Evolutionary conservation across 225 moss, liverwort and hornwort species (phyloP).

Genomic region (Climacium dendroides): DNA sequence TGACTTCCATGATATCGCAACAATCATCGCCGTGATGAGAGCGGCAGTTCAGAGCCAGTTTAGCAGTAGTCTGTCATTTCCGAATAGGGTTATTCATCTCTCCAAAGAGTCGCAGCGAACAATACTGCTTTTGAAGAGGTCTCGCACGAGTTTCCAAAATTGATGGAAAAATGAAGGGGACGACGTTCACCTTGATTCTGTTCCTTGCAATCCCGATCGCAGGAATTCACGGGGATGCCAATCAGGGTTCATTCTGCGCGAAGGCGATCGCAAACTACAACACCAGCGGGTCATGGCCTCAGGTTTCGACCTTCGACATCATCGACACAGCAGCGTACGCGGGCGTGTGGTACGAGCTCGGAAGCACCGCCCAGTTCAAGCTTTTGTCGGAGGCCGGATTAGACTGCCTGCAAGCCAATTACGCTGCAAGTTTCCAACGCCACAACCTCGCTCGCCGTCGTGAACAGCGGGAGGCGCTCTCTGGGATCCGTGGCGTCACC

Average conservation of each 20-base stretch:
- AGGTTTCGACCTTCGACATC: constrained; percentile 49
- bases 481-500: constrained; percentile 30
- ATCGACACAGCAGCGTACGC: constrained; percentile 34
- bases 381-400: constrained; percentile 39
- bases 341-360: constrained; percentile 65
- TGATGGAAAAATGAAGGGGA: not conserved
- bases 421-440: constrained; percentile 1
- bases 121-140: not conserved
- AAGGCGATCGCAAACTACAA: constrained; percentile 2
- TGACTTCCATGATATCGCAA: not conserved
- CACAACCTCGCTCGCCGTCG: constrained; percentile 8
- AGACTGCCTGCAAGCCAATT: constrained; percentile 30
- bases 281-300: constrained; percentile 15
- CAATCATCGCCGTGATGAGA: not conserved
- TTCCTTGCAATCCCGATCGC: not conserved
- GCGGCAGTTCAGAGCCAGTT: not conserved
- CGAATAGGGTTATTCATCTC: not conserved
- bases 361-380: constrained; percentile 66
- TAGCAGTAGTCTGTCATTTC: not conserved
- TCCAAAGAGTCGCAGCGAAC: not conserved
- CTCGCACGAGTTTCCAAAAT: not conserved
- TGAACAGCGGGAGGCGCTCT: constrained; percentile 27
- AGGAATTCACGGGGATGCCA: not conserved
- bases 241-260: constrained; percentile 14
- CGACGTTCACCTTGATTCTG: not conserved